phyloP scores from a whole-genome alignment of 192 early-diverging fungal genomes.

The Umbelopsis vinacea region DNA sequence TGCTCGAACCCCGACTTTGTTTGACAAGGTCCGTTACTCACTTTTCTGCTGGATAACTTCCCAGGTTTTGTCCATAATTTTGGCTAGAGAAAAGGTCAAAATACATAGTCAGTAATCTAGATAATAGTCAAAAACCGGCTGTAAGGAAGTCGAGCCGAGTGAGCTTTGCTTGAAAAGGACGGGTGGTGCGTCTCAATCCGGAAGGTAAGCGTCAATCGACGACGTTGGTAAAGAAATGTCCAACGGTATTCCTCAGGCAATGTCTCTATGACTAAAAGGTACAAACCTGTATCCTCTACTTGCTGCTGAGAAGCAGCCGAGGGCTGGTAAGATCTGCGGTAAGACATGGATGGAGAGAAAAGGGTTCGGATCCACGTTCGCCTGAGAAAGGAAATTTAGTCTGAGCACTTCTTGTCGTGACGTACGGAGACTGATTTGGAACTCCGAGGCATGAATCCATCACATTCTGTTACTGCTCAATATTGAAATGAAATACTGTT shows the following conservation, averaged over 20 bases:
- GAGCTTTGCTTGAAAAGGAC: no score
- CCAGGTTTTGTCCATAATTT: slow-evolving; percentile 79
- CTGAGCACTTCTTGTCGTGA: not conserved
- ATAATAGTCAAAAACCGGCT: not conserved
- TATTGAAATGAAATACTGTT: no score
- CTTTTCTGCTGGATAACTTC: slow-evolving; percentile 94
- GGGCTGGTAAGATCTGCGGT: slow-evolving; percentile 24
- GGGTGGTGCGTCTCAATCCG: no score
- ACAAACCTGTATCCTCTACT: slow-evolving; percentile 57
- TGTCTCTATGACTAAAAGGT: not conserved
- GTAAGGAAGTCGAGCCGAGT: not conserved
- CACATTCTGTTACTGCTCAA: no score
- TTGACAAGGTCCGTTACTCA: slow-evolving; percentile 42
- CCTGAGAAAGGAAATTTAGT: slow-evolving; percentile 20
- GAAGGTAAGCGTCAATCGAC: not conserved
- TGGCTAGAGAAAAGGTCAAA: slow-evolving; percentile 38
- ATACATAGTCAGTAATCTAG: not conserved
- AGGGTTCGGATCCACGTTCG: not conserved
- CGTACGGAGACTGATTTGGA: slow-evolving; percentile 1
- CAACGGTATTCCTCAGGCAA: no score
- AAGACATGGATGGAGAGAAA: slow-evolving; percentile 25
- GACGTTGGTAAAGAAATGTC: not conserved
- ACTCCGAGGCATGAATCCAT: slow-evolving; percentile 13
- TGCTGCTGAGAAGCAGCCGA: slow-evolving; percentile 55
- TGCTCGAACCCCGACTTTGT: not conserved